These are phyloP conservation scores for Cordyceps tenuipes DNA, from an alignment of 2,329 filamentous ascomycete species.

Conservation along the genomic window DNA sequence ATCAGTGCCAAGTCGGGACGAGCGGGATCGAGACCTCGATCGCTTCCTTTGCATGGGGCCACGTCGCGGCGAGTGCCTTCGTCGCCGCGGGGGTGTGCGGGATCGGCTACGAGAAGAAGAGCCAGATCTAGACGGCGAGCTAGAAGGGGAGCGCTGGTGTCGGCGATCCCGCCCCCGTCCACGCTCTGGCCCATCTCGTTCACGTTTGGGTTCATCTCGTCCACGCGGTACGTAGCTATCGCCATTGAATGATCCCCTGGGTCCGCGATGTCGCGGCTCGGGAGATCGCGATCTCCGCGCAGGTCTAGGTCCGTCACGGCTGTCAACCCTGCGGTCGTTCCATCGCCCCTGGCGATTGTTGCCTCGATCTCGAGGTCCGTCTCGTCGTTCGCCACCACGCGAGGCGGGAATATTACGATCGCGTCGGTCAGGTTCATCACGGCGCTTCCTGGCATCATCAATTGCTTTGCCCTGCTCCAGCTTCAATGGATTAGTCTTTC, in stretches of 20 bases:
- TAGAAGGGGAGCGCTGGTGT: constrained; percentile 26
- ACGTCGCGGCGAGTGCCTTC: constrained; percentile 26
- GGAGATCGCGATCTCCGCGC: constrained; percentile 41
- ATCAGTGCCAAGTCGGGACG: constrained; percentile 22
- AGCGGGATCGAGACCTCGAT: constrained; percentile 25
- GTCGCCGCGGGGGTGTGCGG: constrained; percentile 25
- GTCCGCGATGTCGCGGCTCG: constrained; percentile 33
- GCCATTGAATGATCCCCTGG: constrained; percentile 36
- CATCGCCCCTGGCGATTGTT: constrained; percentile 48
- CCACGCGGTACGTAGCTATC: constrained; percentile 47
- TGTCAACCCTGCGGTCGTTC: constrained; percentile 42
- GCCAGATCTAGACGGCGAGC: constrained; percentile 22
- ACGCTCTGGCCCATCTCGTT: constrained; percentile 31
- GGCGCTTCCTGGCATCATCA: constrained; percentile 62
- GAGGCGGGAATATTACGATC: constrained; percentile 60
- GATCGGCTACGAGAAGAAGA: constrained; percentile 25
- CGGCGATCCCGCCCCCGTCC: constrained; percentile 31
- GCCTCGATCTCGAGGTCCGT: constrained; percentile 42
- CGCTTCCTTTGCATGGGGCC: constrained; percentile 29
- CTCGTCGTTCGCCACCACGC: constrained; percentile 55
- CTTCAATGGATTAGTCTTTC: constrained; percentile 33
- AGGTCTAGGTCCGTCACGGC: constrained; percentile 31
- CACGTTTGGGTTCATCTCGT: constrained; percentile 30
- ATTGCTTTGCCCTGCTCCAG: constrained; percentile 75
- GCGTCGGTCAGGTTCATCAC: constrained; percentile 62